Evolutionary conservation across 164 flowering plant genomes (phyloP).

Genomic region (Aristolochia contorta): DNA sequence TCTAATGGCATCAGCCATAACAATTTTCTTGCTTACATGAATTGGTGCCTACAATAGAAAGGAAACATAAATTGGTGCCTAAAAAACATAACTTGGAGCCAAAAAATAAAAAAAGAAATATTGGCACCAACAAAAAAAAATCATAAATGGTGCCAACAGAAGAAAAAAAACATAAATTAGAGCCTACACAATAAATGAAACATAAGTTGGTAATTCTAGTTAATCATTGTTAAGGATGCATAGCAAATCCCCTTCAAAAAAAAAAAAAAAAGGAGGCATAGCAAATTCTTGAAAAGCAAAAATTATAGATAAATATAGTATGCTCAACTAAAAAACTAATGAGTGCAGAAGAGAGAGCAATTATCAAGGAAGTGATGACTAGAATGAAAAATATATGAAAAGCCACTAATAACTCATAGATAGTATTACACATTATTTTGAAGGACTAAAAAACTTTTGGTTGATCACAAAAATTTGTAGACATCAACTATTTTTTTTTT

Average conservation of each 20-base stretch:
- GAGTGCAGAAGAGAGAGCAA: no score
- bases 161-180: not conserved
- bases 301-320: no score
- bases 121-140: constrained; percentile 56
- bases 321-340: no score
- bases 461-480: no score
- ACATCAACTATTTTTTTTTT: no score
- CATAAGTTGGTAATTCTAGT: not conserved
- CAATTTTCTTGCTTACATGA: constrained; percentile 58
- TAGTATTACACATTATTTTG: no score
- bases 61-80: not conserved
- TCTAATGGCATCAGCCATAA: constrained; percentile 54
- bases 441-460: no score
- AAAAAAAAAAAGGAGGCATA: not conserved
- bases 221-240: constrained; percentile 2
- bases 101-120: constrained; percentile 11
- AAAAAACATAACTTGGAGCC: constrained; percentile 59
- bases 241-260: not conserved
- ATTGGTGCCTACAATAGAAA: constrained; percentile 51
- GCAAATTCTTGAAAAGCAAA: not conserved
- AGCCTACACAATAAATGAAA: constrained; percentile 30
- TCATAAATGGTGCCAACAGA: constrained; percentile 63
- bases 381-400: no score
- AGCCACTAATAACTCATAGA: no score
- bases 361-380: not conserved